phyloP scores from a whole-genome alignment of 169 alveolate genomes.

The Theileria annulata region DNA sequence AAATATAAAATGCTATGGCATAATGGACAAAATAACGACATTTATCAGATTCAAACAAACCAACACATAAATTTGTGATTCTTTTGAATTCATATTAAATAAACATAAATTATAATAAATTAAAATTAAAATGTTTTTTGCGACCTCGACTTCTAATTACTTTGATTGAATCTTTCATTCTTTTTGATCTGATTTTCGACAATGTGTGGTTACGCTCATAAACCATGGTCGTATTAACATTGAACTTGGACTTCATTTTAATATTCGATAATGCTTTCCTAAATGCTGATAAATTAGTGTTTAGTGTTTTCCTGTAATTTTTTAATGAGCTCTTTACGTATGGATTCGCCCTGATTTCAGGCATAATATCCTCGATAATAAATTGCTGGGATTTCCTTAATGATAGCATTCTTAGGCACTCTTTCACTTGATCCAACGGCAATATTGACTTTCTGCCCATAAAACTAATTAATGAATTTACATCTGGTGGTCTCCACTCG shows the following conservation, averaged over 20 bases:
- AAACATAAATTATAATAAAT: background rate
- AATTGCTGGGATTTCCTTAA: conserved; percentile 20
- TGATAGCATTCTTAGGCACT: conserved; percentile 31
- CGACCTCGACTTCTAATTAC: conserved; percentile 17
- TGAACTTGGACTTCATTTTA: background rate
- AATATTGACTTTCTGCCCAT: conserved; percentile 46
- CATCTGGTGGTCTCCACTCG: conserved; percentile 27
- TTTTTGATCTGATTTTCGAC: conserved; percentile 61
- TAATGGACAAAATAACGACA: conserved; percentile 69
- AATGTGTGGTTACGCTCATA: conserved; percentile 20
- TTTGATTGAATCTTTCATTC: conserved; percentile 58
- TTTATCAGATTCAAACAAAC: background rate
- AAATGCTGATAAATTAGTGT: conserved; percentile 29
- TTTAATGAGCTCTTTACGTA: background rate
- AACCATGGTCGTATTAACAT: background rate
- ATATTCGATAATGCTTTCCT: conserved; percentile 5
- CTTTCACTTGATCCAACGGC: conserved; percentile 45
- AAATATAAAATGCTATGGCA: conserved; percentile 65
- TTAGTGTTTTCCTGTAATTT: conserved; percentile 19
- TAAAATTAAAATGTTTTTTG: background rate
- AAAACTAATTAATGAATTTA: conserved; percentile 22
- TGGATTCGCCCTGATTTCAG: conserved; percentile 40
- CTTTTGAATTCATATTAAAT: background rate
- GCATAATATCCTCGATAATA: conserved; percentile 65
- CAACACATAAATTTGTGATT: background rate